Conservation (phyloP, 441 rosid species). For the Viola pubescens region DNA sequence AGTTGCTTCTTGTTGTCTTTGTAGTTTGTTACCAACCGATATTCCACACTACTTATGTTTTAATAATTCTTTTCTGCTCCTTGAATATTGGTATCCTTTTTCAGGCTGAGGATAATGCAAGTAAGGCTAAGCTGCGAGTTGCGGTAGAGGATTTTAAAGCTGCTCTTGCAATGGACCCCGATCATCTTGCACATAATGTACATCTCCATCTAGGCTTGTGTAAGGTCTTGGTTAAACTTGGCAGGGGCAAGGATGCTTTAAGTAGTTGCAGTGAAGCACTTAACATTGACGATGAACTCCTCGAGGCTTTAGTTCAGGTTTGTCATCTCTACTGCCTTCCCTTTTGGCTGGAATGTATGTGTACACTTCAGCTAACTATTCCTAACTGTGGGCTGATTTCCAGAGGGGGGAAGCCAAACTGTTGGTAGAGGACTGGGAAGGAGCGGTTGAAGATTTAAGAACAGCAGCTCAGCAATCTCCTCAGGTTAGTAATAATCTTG, state of each 20-base stretch:
- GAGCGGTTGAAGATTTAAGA: slow-evolving; percentile 87
- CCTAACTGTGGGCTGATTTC: neutral
- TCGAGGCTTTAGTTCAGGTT: slow-evolving; percentile 89
- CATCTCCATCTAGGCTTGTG: slow-evolving; percentile 94
- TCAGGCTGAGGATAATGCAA: slow-evolving; percentile 90
- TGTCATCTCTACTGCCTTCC: slow-evolving; percentile 12
- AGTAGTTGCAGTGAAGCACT: slow-evolving; percentile 77
- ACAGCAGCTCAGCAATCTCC: slow-evolving; percentile 76
- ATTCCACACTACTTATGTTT: neutral
- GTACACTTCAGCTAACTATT: neutral
- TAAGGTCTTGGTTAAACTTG: slow-evolving; percentile 82
- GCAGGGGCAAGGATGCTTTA: slow-evolving; percentile 87
- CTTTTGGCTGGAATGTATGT: neutral
- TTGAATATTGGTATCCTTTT: slow-evolving; percentile 1
- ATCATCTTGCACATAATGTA: slow-evolving; percentile 77
- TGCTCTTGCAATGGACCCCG: slow-evolving; percentile 81
- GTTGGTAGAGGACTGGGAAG: slow-evolving; percentile 91
- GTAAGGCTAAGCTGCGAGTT: slow-evolving; percentile 77
- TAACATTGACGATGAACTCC: slow-evolving; percentile 65
- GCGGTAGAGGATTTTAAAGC: slow-evolving; percentile 83
- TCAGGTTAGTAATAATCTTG: slow-evolving; percentile 48
- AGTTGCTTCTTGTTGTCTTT: neutral
- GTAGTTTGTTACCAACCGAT: neutral
- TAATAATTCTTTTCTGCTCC: neutral
- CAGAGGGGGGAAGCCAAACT: slow-evolving; percentile 94